Evolutionary conservation across 2,329 filamentous ascomycete genomes (phyloP).

Genomic region (Arthrobotrys pseudoclavata): DNA sequence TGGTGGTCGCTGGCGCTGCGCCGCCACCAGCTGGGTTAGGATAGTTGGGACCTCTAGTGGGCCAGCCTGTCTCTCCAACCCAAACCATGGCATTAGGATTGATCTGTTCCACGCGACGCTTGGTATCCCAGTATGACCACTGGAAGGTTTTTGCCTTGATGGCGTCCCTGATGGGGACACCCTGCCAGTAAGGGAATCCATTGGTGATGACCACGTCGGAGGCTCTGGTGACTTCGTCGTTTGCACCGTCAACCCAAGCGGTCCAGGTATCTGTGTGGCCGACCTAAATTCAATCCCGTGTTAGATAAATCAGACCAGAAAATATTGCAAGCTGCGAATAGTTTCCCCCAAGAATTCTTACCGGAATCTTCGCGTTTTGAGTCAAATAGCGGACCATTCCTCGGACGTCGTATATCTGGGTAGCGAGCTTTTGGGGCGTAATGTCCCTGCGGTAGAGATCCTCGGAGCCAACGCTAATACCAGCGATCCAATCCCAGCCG

Average conservation of each 20-base stretch:
- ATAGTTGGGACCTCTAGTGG: conserved; percentile 75
- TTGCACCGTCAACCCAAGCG: conserved; percentile 73
- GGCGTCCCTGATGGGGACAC: conserved; percentile 70
- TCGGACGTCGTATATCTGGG: conserved; percentile 67
- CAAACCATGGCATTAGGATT: conserved; percentile 74
- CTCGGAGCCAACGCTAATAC: conserved; percentile 79
- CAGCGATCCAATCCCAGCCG: conserved; percentile 72
- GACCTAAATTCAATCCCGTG: conserved; percentile 67
- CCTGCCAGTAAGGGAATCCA: conserved; percentile 62
- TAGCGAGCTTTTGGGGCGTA: conserved; percentile 30
- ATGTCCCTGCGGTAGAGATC: conserved; percentile 73
- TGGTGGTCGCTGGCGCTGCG: conserved; percentile 73
- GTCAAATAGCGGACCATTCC: conserved; percentile 68
- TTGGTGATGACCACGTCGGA: conserved; percentile 54
- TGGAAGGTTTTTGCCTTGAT: conserved; percentile 67
- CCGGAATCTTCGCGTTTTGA: conserved; percentile 21
- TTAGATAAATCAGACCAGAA: neutral
- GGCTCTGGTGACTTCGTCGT: conserved; percentile 70
- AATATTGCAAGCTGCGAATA: neutral
- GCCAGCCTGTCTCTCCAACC: conserved; percentile 79
- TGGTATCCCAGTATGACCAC: conserved; percentile 32
- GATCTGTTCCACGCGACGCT: conserved; percentile 74
- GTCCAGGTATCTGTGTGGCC: conserved; percentile 80
- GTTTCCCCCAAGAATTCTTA: conserved; percentile 64
- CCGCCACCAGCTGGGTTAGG: conserved; percentile 64